Percentiles rank a stretch among this genome's conserved stretches.
Conservation (phyloP, 768 basidiomycete genomes). For the Phaffia australis region DNA sequence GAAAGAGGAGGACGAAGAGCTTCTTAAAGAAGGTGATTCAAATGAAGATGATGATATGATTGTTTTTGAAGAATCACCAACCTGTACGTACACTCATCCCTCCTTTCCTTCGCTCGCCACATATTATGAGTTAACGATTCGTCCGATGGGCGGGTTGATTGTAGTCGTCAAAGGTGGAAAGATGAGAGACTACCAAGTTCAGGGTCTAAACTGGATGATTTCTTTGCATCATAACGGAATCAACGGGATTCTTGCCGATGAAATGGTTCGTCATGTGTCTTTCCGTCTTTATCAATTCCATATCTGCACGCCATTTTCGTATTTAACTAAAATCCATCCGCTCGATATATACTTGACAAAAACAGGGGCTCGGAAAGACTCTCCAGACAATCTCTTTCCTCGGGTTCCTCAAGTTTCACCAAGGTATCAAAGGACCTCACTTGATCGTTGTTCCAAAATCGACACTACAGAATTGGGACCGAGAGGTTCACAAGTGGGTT, state of each 20-base stretch:
- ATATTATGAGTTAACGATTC: neutral
- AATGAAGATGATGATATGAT: slow-evolving; percentile 73
- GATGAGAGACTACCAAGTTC: slow-evolving; percentile 90
- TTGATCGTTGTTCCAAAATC: slow-evolving; percentile 98
- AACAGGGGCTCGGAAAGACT: slow-evolving; percentile 90
- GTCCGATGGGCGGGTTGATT: too few relatives aligned
- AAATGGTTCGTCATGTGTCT: slow-evolving; percentile 56
- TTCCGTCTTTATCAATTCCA: neutral
- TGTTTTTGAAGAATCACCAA: slow-evolving; percentile 88
- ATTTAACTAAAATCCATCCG: neutral
- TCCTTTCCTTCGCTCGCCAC: slow-evolving; percentile 11
- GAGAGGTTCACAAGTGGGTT: slow-evolving; percentile 86
- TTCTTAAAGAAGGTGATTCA: slow-evolving; percentile 66
- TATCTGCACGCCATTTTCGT: neutral
- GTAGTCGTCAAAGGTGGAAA: slow-evolving; percentile 69
- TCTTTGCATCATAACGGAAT: slow-evolving; percentile 90
- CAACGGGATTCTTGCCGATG: slow-evolving; percentile 93
- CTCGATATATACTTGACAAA: neutral
- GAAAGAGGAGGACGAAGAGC: slow-evolving; percentile 95
- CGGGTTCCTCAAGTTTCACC: slow-evolving; percentile 80
- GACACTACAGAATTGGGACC: slow-evolving; percentile 90
- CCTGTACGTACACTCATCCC: slow-evolving; percentile 47
- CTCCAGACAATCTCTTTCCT: slow-evolving; percentile 96
- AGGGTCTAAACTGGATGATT: slow-evolving; percentile 96
- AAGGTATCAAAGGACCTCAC: slow-evolving; percentile 66